Percentiles rank a stretch among this genome's conserved stretches.
Conservation (phyloP, 768 basidiomycete species). For the Suillus americanus region DNA sequence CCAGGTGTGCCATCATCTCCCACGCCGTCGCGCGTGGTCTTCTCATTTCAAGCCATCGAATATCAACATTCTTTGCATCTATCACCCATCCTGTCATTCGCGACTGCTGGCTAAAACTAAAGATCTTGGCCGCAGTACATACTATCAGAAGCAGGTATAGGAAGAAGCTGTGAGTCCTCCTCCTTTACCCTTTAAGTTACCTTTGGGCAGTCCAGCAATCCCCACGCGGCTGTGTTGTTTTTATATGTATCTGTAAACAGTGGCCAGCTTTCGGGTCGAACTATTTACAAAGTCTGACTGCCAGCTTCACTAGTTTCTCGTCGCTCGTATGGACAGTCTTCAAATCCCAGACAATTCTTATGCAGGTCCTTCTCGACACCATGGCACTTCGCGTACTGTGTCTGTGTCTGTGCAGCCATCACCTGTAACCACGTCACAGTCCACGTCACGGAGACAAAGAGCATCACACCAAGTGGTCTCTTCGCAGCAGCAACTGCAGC, state of each 20-base stretch:
- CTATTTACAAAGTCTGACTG: conserved; percentile 10
- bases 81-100: conserved; percentile 4
- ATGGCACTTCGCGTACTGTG: conserved; percentile 47
- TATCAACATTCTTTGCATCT: conserved; percentile 17
- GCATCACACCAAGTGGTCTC: conserved; percentile 74
- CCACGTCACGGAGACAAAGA: conserved; percentile 56
- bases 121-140: not conserved
- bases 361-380: conserved; percentile 46
- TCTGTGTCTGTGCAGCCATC: conserved; percentile 57
- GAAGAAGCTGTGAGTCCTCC: conserved; percentile 17
- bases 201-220: conserved; percentile 17
- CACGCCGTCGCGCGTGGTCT: conserved; percentile 23
- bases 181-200: conserved; percentile 15
- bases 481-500: conserved; percentile 39
- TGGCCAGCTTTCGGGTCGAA: conserved; percentile 9
- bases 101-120: conserved; percentile 1
- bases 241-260: conserved; percentile 17
- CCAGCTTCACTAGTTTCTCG: conserved; percentile 4
- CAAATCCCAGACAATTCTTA: conserved; percentile 46
- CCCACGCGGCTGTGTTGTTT: conserved; percentile 22
- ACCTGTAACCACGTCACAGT: conserved; percentile 40
- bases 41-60: conserved; percentile 16
- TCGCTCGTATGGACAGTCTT: conserved; percentile 31
- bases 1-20: conserved; percentile 24
- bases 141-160: not conserved